Evolutionary conservation across 1,139 yeast species (phyloP).

Genomic region (Lodderomyces pseudojiufengensis): DNA sequence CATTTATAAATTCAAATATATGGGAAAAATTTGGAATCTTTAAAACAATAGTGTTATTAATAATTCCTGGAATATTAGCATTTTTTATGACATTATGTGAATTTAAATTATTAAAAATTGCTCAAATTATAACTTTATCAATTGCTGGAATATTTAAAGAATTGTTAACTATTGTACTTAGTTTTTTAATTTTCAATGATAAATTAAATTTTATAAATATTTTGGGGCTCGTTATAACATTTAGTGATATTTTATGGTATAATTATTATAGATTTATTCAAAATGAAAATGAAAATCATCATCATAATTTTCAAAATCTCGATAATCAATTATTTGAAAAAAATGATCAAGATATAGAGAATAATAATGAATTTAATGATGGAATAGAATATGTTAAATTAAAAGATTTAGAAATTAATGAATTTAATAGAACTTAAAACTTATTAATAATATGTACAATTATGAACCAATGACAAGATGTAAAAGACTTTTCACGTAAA

Average conservation of each 20-base stretch:
- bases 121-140: conserved; percentile 81
- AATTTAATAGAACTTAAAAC: neutral
- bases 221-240: conserved; percentile 74
- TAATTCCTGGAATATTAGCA: conserved; percentile 83
- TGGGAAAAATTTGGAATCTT: conserved; percentile 60
- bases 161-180: conserved; percentile 70
- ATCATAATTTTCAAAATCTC: neutral
- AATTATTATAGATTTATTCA: conserved; percentile 55
- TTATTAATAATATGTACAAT: too few species aligned
- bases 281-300: conserved; percentile 10
- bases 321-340: too few species aligned
- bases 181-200: conserved; percentile 75
- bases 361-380: neutral
- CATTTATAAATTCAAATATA: conserved; percentile 50
- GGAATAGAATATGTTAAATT: neutral
- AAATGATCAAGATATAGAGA: neutral
- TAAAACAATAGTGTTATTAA: conserved; percentile 53
- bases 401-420: conserved; percentile 1
- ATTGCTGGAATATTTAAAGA: conserved; percentile 94
- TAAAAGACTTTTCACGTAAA: too few species aligned
- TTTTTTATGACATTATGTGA: conserved; percentile 90
- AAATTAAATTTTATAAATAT: conserved; percentile 60
- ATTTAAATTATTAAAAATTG: conserved; percentile 73
- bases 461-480: too few species aligned
- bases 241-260: conserved; percentile 77